Evolutionary conservation across 176 grass and related monocot genomes (phyloP).

Genomic region (Carex scoparia): DNA sequence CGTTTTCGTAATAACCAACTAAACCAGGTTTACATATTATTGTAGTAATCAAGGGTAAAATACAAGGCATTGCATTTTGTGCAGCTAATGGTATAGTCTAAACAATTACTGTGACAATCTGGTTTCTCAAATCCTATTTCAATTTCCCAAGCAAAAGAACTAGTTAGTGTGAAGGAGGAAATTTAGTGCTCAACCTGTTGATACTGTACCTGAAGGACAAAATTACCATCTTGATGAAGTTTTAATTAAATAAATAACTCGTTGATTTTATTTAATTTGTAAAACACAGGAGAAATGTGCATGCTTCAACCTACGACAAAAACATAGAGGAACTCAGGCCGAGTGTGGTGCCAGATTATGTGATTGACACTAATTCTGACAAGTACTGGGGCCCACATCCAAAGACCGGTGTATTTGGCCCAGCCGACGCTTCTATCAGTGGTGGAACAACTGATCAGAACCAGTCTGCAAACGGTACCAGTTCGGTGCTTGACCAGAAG

Average conservation of each 20-base stretch:
- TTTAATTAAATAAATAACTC: background rate
- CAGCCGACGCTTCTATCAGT: conserved; percentile 25
- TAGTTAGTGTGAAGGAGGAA: background rate
- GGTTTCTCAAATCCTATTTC: background rate
- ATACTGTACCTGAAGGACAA: background rate
- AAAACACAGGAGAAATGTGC: conserved; percentile 45
- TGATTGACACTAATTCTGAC: conserved; percentile 61
- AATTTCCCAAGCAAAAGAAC: background rate
- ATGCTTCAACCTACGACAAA: conserved; percentile 85
- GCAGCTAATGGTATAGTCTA: background rate
- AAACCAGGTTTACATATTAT: background rate
- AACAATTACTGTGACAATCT: background rate
- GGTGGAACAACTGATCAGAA: conserved; percentile 3
- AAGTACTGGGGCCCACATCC: conserved; percentile 93
- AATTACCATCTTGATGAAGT: background rate
- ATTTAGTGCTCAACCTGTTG: background rate
- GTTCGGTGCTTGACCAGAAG: conserved; percentile 75
- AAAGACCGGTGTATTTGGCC: conserved; percentile 80
- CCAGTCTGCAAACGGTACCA: conserved; percentile 10
- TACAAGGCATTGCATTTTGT: too few relatives aligned
- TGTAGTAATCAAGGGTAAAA: background rate
- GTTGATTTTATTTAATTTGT: background rate
- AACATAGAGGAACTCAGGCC: conserved; percentile 81
- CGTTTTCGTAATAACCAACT: too few relatives aligned
- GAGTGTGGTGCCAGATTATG: conserved; percentile 80